These are phyloP conservation scores for Xerophyta viscosa DNA, from an alignment of 106 monocot genomes.

Conservation along the genomic window DNA sequence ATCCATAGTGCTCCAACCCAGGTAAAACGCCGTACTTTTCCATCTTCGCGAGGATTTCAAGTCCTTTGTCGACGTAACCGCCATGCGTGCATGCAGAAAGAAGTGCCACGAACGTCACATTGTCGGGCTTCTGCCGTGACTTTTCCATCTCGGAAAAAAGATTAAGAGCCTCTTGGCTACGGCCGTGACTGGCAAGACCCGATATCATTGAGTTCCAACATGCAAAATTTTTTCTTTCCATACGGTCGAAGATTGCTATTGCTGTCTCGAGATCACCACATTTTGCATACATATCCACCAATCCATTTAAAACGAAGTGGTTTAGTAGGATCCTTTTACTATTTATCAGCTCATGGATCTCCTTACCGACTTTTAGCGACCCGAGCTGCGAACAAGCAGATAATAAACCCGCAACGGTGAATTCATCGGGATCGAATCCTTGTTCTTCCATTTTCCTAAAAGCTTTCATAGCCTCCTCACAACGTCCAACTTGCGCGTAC, in stretches of 20 bases:
- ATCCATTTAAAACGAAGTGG: slow-evolving; percentile 41
- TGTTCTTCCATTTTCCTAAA: slow-evolving; percentile 39
- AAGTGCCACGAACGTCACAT: slow-evolving; percentile 29
- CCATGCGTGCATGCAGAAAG: slow-evolving; percentile 50
- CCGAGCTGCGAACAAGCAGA: slow-evolving; percentile 63
- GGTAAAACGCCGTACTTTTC: slow-evolving; percentile 22
- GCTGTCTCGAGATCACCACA: slow-evolving; percentile 58
- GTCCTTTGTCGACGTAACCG: slow-evolving; percentile 43
- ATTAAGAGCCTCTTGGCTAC: slow-evolving; percentile 25
- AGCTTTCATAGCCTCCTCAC: slow-evolving; percentile 42
- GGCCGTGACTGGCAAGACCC: slow-evolving; percentile 45
- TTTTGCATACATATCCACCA: slow-evolving; percentile 74
- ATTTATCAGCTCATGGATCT: slow-evolving; percentile 30
- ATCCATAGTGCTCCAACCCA: slow-evolving; percentile 53
- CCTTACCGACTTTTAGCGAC: slow-evolving; percentile 22
- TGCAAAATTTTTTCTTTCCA: slow-evolving; percentile 18
- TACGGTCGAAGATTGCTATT: slow-evolving; percentile 25
- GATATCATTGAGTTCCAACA: slow-evolving; percentile 73
- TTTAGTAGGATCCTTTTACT: slow-evolving; percentile 24
- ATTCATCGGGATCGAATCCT: slow-evolving; percentile 46
- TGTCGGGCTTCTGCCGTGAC: slow-evolving; percentile 29
- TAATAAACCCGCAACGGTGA: slow-evolving; percentile 32
- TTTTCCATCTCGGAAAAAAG: slow-evolving; percentile 40
- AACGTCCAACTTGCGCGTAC: slow-evolving; percentile 46
- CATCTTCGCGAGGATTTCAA: slow-evolving; percentile 34